Conservation (phyloP, 2,329 filamentous ascomycete genomes). For the Colletotrichum higginsianum region DNA sequence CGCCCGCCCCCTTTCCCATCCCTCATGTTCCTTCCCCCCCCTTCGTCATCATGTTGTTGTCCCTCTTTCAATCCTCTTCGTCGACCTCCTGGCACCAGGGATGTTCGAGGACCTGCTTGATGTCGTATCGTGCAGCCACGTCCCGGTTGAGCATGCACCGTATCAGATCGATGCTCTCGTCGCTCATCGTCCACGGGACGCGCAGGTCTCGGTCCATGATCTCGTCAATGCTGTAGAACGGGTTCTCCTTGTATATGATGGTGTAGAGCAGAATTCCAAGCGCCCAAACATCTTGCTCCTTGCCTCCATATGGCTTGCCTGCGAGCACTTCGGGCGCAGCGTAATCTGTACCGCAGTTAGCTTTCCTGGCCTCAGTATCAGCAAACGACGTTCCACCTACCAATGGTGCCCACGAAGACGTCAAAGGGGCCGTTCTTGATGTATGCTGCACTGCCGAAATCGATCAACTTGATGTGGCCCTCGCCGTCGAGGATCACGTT, state of each 20-base stretch:
- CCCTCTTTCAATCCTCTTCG: conserved; percentile 36
- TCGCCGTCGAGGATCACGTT: conserved; percentile 97
- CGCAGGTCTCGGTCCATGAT: conserved; percentile 98
- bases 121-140: conserved; percentile 85
- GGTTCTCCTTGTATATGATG: conserved; percentile 99
- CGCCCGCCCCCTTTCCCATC: not conserved
- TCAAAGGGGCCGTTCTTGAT: conserved; percentile 99
- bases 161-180: conserved; percentile 93
- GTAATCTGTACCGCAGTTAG: conserved; percentile 77
- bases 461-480: conserved; percentile 95
- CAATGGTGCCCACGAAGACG: conserved; percentile 98
- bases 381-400: conserved; percentile 66
- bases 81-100: conserved; percentile 75
- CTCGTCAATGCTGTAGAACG: conserved; percentile 98
- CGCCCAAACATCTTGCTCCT: conserved; percentile 98
- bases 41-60: conserved; percentile 25
- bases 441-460: conserved; percentile 98
- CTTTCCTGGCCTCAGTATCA: no score
- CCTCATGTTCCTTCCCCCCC: conserved; percentile 6
- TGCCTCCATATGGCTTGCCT: conserved; percentile 91
- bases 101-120: conserved; percentile 89
- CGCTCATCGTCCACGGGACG: conserved; percentile 89
- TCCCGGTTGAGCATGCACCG: conserved; percentile 93
- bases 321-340: conserved; percentile 98
- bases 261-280: conserved; percentile 97